These are phyloP conservation scores for Auricularia auricula-judae DNA, from an alignment of 768 basidiomycete species.

Conservation along the genomic window DNA sequence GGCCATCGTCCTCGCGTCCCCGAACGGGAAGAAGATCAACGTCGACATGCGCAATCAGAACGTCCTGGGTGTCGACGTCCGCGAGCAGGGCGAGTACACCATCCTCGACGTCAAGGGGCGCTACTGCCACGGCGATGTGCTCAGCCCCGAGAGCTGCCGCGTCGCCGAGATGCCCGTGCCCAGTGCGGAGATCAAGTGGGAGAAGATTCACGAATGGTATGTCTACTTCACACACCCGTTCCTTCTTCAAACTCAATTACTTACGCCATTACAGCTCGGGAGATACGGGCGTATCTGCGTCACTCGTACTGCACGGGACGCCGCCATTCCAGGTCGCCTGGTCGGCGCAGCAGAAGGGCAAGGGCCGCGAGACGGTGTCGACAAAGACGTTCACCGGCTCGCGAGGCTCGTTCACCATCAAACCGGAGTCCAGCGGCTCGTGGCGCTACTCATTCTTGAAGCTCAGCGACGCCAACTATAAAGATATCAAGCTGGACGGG, in stretches of 20 bases:
- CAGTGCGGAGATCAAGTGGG: conserved; percentile 79
- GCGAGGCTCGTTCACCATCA: conserved; percentile 70
- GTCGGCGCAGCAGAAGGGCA: conserved; percentile 62
- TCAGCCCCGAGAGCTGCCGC: conserved; percentile 70
- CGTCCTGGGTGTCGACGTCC: conserved; percentile 54
- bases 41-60: conserved; percentile 51
- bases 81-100: conserved; percentile 68
- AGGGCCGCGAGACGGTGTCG: conserved; percentile 42
- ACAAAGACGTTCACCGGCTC: conserved; percentile 43
- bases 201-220: conserved; percentile 84
- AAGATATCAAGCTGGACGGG: conserved; percentile 59
- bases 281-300: conserved; percentile 84
- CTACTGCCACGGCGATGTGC: conserved; percentile 73
- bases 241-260: neutral
- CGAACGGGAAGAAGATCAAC: conserved; percentile 36
- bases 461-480: conserved; percentile 78
- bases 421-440: conserved; percentile 82
- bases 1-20: conserved; percentile 31
- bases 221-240: conserved; percentile 9
- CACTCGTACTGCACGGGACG: conserved; percentile 75
- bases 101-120: conserved; percentile 59
- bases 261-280: conserved; percentile 46
- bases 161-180: conserved; percentile 70
- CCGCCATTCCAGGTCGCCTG: conserved; percentile 85
- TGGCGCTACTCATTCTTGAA: conserved; percentile 75